Evolutionary conservation across 768 basidiomycete species (phyloP).

Genomic region (Psilocybe cyanescens): DNA sequence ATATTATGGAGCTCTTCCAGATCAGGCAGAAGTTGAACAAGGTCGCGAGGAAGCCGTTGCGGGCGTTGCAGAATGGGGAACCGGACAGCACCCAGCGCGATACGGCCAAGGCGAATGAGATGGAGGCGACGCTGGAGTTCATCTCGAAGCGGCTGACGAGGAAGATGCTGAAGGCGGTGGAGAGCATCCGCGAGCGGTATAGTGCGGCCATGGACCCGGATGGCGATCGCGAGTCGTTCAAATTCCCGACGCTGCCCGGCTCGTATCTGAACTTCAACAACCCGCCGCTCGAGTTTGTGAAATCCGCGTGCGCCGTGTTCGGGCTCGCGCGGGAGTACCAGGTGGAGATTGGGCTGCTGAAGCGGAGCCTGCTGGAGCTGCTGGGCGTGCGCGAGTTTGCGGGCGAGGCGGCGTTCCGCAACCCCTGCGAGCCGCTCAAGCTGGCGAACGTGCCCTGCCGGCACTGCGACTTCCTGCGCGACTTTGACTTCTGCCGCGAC

Average conservation of each 20-base stretch:
- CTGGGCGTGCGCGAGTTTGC: conserved; percentile 88
- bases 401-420: conserved; percentile 81
- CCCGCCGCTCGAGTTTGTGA: conserved; percentile 87
- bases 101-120: conserved; percentile 67
- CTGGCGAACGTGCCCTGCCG: conserved; percentile 87
- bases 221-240: conserved; percentile 57
- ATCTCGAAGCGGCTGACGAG: conserved; percentile 82
- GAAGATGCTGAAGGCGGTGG: conserved; percentile 72
- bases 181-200: conserved; percentile 61
- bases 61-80: conserved; percentile 63
- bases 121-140: conserved; percentile 71
- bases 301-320: conserved; percentile 84
- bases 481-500: conserved; percentile 97
- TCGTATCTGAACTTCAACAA: conserved; percentile 79
- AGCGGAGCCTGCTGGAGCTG: conserved; percentile 87
- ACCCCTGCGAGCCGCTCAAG: conserved; percentile 89
- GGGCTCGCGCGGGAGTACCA: conserved; percentile 78
- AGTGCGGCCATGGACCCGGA: conserved; percentile 62
- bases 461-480: conserved; percentile 81
- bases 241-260: conserved; percentile 88
- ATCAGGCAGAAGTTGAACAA: conserved; percentile 68
- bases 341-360: conserved; percentile 87
- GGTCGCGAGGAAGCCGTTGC: conserved; percentile 68
- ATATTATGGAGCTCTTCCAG: conserved; percentile 84
- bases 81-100: conserved; percentile 72